Conservation (phyloP, 2,329 filamentous ascomycete species). For the Diaporthe sp. region DNA sequence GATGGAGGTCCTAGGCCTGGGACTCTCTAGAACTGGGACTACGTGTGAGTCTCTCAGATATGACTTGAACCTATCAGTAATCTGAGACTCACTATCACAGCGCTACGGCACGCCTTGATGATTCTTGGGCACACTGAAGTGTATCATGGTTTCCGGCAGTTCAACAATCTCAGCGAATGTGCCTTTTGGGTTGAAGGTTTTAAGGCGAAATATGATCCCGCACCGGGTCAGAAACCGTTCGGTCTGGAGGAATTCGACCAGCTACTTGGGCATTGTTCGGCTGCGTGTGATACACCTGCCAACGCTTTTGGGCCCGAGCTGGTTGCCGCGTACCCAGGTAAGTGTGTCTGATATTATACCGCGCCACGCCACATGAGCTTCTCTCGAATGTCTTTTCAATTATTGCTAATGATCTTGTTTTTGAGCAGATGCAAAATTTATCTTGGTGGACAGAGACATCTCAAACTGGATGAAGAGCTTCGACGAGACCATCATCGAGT, state of each 20-base stretch:
- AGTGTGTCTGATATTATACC: not conserved
- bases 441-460: slow-evolving; percentile 51
- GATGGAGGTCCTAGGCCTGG: slow-evolving; percentile 51
- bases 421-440: slow-evolving; percentile 57
- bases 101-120: slow-evolving; percentile 7
- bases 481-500: slow-evolving; percentile 42
- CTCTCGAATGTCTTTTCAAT: too few species aligned
- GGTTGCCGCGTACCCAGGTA: slow-evolving; percentile 55
- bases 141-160: slow-evolving; percentile 13
- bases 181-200: slow-evolving; percentile 48
- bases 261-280: slow-evolving; percentile 47
- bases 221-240: slow-evolving; percentile 43
- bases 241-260: slow-evolving; percentile 46
- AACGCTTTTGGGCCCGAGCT: slow-evolving; percentile 56
- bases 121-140: not conserved
- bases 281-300: slow-evolving; percentile 57
- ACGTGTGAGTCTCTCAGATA: slow-evolving; percentile 48
- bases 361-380: not conserved
- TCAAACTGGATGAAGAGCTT: slow-evolving; percentile 55
- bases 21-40: slow-evolving; percentile 49
- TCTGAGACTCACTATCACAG: not conserved
- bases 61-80: slow-evolving; percentile 48
- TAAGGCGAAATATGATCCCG: slow-evolving; percentile 43
- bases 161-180: slow-evolving; percentile 16
- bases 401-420: not conserved